Evolutionary conservation across 2,329 filamentous ascomycete genomes (phyloP).

Genomic region (Nigrospora osmanthi): DNA sequence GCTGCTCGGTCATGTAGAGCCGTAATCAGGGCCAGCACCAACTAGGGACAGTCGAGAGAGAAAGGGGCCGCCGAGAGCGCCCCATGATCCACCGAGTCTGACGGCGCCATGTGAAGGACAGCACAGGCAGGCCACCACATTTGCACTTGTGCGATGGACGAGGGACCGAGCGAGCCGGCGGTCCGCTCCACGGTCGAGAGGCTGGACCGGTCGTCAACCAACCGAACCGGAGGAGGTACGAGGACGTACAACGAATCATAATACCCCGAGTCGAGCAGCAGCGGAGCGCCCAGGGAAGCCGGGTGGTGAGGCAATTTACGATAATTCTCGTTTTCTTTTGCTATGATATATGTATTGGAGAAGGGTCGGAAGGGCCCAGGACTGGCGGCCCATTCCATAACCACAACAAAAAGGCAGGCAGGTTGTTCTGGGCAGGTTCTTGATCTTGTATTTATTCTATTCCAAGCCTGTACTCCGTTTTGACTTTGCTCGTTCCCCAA

Average conservation of each 20-base stretch:
- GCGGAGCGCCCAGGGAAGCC: conserved; percentile 1
- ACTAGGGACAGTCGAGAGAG: not conserved
- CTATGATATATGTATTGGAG: conserved; percentile 9
- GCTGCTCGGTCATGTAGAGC: conserved; percentile 87
- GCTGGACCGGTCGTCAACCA: no score
- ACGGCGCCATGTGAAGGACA: not conserved
- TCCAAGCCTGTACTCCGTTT: conserved; percentile 27
- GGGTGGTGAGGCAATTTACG: conserved; percentile 14
- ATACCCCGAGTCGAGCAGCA: conserved; percentile 6
- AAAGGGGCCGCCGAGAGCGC: no score
- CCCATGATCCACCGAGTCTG: not conserved
- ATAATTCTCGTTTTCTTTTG: conserved; percentile 18
- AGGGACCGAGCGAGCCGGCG: not conserved
- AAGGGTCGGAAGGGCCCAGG: conserved; percentile 13
- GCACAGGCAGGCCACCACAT: not conserved
- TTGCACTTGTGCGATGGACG: not conserved
- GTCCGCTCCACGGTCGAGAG: no score
- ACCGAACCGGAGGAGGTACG: no score
- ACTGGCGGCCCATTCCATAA: conserved; percentile 17
- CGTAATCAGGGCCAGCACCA: not conserved
- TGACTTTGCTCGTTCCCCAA: conserved; percentile 5
- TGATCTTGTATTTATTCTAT: conserved; percentile 42
- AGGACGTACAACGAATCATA: not conserved
- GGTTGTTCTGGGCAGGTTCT: conserved; percentile 19
- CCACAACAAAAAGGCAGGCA: conserved; percentile 17